These are phyloP conservation scores for Jatropha podagrica DNA, from an alignment of 441 rosid genomes.

Conservation along the genomic window DNA sequence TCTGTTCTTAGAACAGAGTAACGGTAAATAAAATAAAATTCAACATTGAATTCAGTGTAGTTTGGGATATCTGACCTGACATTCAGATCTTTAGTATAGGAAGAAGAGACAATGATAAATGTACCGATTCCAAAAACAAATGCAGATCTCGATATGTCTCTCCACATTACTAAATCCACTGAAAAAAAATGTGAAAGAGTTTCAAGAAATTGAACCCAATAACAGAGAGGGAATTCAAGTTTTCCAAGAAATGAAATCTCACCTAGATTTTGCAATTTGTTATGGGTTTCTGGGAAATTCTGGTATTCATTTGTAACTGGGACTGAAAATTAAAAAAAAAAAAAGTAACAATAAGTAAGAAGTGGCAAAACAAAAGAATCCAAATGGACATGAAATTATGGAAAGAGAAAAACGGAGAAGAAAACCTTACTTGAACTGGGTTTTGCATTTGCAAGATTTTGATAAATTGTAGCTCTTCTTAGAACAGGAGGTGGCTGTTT, in stretches of 20 bases:
- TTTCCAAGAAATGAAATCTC: slow-evolving; percentile 17
- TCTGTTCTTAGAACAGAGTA: slow-evolving; percentile 11
- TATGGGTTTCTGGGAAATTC: slow-evolving; percentile 49
- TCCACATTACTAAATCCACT: slow-evolving; percentile 96
- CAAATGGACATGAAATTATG: not conserved
- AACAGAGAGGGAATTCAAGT: not conserved
- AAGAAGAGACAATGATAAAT: slow-evolving; percentile 65
- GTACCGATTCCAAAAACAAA: slow-evolving; percentile 77
- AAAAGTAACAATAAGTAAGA: not conserved
- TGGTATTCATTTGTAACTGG: slow-evolving; percentile 33
- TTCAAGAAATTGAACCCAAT: slow-evolving; percentile 5
- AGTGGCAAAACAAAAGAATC: not conserved
- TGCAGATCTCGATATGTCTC: slow-evolving; percentile 71
- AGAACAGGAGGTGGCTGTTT: slow-evolving; percentile 48
- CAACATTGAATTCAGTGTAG: slow-evolving; percentile 2
- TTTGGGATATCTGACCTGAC: slow-evolving; percentile 46
- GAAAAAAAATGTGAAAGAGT: slow-evolving; percentile 21
- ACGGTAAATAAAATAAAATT: not conserved
- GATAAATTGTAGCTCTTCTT: slow-evolving; percentile 41
- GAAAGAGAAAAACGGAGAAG: not conserved
- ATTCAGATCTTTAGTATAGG: slow-evolving; percentile 68
- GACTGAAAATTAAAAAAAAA: slow-evolving; percentile 21
- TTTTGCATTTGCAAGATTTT: slow-evolving; percentile 31
- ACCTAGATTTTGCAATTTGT: slow-evolving; percentile 73
- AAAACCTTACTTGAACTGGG: slow-evolving; percentile 30